Evolutionary conservation across 2,329 filamentous ascomycete genomes (phyloP), one percentile per base, ranked within the genome.

Genomic region (Colletotrichum sp.): DNA sequence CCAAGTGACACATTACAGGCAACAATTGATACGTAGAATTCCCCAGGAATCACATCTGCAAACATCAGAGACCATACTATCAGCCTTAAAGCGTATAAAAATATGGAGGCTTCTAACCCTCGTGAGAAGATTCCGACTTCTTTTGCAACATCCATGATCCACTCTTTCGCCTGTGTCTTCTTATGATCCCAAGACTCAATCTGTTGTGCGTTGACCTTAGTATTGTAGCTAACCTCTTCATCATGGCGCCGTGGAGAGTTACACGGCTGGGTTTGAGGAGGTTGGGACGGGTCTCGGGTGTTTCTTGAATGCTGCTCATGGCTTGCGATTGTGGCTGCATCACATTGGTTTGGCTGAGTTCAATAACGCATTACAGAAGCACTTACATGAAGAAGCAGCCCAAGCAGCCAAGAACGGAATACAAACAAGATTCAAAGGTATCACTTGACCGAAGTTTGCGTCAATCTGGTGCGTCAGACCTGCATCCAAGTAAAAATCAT

Each of bases 351-450:
- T 10, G 8, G 10, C 30, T 62, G 2, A 21, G n/a, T 24, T 16
- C 8, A 34, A n/a, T 3, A n/a, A 10, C 15, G 3, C 10, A 7
- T 21, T 6, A 5, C 0, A 21, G 12, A 2, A 13, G 18, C 18
- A 32, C 9, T 62, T 21, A 32, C 28, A 28, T 12, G 59, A 62
- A 30, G 30, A 62, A 21, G 24, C 28, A 26, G 12, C 18, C 59
- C 28, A 62, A 32, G 59, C 18, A n/a, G 59, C 5, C 4, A 62
- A 13, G 9, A 60, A 60, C 18, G 2, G 57, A n/a, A 60, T 9
- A 21, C 57, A 32, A 30, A 32, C 26, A 12, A 60, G 57, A 26
- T 9, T 62, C 59, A 62, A 62, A 3, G 28, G 59, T 5, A 62
- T n/a, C 8, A 62, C 59, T 62, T 62, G 28, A 13, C 18, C 57